Evolutionary conservation across 2,329 filamentous ascomycete genomes (phyloP), one percentile per base, ranked within the genome.

Genomic region (Rhinocladiella similis): DNA sequence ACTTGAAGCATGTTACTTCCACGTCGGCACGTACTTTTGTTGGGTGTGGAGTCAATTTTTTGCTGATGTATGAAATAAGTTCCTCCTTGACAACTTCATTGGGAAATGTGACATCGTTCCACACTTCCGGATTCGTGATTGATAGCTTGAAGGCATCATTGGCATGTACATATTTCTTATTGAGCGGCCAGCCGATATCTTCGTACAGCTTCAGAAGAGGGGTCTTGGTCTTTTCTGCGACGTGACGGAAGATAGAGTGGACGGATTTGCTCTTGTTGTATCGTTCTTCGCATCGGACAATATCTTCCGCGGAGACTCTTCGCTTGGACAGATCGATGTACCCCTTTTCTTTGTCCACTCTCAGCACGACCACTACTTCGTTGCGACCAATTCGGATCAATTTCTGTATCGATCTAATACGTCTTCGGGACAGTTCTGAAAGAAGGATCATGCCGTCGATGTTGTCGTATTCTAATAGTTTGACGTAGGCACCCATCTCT

Each of bases 221-320:
- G 27, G 86, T 89, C 71, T 89, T 86, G 42, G 91, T 96, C 83
- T 97, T 97, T 80, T 99, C 92, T 65, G 94, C 93, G 62, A 99
- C 94, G 75, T 99, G 94, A 74, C 93, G 88, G 90, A 99, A 93
- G 76, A 99, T 97, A 53, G 91, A 95, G 77, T 99, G 94, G 39
- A 97, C 94, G 82, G 96, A 95, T 82, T 99, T 99, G 81, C 91
- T 90, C 87, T 99, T 99, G 85, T 99, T 99, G 83, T 97, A 99
- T 67, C 94, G 86, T 80, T 99, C 94, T 74, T 99, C 94, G 74
- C 95, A 99, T 80, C 97, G 97, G 67, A 96, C 83, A 63, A 97
- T 94, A 79, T 99, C 94, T 75, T 99, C 94, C 43, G 94, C 89
- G 42, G 92, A 97, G 58, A 99, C 94, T 80, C 94, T 89, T 72